Percentiles rank a stretch among this genome's conserved stretches.
These are phyloP conservation scores for Talaromyces sp. DNA, from an alignment of 2,329 filamentous ascomycete genomes.

Conservation along the genomic window DNA sequence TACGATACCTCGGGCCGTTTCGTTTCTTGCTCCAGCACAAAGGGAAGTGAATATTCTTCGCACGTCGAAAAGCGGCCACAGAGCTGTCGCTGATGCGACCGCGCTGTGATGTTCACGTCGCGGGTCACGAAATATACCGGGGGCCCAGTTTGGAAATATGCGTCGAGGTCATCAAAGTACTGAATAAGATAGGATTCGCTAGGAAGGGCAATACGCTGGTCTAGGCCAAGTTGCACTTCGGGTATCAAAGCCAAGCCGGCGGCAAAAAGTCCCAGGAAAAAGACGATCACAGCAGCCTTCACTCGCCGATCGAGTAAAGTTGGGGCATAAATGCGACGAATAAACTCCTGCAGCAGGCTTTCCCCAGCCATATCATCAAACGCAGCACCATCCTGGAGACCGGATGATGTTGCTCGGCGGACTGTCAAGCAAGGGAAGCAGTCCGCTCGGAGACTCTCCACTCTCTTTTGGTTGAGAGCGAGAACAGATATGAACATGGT, in stretches of 20 bases:
- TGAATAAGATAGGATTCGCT: conserved; percentile 91
- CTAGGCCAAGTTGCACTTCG: conserved; percentile 77
- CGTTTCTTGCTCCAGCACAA: conserved; percentile 88
- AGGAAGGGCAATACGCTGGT: conserved; percentile 91
- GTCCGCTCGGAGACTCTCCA: conserved; percentile 83
- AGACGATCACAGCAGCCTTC: conserved; percentile 68
- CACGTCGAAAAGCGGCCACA: conserved; percentile 92
- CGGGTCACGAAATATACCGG: conserved; percentile 95
- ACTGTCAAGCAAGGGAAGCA: conserved; percentile 87
- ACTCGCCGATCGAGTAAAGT: conserved; percentile 72
- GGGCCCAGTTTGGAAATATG: conserved; percentile 84
- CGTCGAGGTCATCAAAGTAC: conserved; percentile 94
- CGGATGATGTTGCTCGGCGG: conserved; percentile 64
- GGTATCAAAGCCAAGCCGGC: conserved; percentile 81
- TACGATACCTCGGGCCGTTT: conserved; percentile 85
- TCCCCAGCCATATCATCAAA: conserved; percentile 75
- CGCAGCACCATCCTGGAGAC: conserved; percentile 59
- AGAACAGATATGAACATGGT: conserved; percentile 96
- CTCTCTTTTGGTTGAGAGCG: conserved; percentile 82
- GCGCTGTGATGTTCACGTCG: conserved; percentile 71
- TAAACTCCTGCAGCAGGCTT: conserved; percentile 76
- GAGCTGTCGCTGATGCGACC: conserved; percentile 73
- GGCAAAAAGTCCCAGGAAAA: conserved; percentile 85
- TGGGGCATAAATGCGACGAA: conserved; percentile 85
- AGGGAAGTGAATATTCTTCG: conserved; percentile 74